Percentiles rank a stretch among this genome's conserved stretches.
phyloP scores from a whole-genome alignment of 2,329 filamentous ascomycete species.

The Trichoderma aggressivum region DNA sequence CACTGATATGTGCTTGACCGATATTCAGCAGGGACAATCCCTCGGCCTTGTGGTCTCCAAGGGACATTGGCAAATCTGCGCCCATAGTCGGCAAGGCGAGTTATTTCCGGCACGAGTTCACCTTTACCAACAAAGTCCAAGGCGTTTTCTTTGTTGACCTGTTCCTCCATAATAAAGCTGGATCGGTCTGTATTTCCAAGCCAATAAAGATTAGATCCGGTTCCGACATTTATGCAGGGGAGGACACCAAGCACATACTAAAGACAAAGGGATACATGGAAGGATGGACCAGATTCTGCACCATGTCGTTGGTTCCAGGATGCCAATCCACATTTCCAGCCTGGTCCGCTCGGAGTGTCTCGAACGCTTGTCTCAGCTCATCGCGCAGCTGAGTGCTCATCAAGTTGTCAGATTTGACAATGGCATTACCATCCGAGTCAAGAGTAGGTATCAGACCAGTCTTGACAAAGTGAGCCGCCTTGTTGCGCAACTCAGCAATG shows the following conservation, averaged over 20 bases:
- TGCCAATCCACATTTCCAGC: slow-evolving; percentile 47
- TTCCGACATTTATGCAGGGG: not conserved
- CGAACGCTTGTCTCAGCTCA: slow-evolving; percentile 11
- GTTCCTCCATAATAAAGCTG: slow-evolving; percentile 19
- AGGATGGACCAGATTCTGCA: slow-evolving; percentile 35
- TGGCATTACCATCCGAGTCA: slow-evolving; percentile 7
- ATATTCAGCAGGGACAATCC: slow-evolving; percentile 1
- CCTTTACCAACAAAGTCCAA: slow-evolving; percentile 30
- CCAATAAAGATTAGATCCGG: not conserved
- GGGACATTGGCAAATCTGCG: not conserved
- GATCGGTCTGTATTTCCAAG: not conserved
- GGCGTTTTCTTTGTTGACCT: slow-evolving; percentile 27
- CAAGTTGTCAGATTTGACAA: slow-evolving; percentile 15
- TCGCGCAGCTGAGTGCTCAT: not conserved
- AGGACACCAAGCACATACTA: not conserved
- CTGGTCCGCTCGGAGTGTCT: slow-evolving; percentile 10
- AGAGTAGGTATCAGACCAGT: slow-evolving; percentile 32
- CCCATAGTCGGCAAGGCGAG: not conserved
- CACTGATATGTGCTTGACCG: slow-evolving; percentile 28
- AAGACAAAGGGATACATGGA: slow-evolving; percentile 22
- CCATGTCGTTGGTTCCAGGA: slow-evolving; percentile 48
- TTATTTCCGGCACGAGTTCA: not conserved
- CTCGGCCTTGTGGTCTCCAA: not conserved
- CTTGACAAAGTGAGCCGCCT: slow-evolving; percentile 41
- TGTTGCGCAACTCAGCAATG: slow-evolving; percentile 44